A percentile compares a stretch with the other conserved stretches of the same genome.
Evolutionary conservation across 352 stramenopile species (phyloP).

Genomic region (Blastocystis sp.): DNA sequence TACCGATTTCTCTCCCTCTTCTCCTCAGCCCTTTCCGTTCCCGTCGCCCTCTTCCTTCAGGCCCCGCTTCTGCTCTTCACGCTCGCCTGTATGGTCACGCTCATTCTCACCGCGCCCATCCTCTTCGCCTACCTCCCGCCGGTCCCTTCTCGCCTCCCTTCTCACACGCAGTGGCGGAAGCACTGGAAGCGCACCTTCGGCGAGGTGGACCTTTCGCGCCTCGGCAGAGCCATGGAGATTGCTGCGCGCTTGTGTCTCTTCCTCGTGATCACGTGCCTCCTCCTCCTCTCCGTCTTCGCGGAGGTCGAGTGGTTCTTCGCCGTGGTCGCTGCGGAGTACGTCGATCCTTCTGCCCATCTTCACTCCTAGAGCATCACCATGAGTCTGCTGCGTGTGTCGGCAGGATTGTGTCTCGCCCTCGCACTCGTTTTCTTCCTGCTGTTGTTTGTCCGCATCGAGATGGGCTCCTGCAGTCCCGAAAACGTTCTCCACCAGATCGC

Average conservation of each 20-base stretch:
- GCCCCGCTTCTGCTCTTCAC: conserved; percentile 40
- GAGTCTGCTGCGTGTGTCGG: background rate
- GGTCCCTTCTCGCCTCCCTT: background rate
- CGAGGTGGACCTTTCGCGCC: conserved; percentile 2
- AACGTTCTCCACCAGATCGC: conserved; percentile 58
- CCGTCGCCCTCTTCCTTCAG: background rate
- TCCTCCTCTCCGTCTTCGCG: conserved; percentile 14
- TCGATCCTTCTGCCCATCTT: background rate
- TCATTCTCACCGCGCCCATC: conserved; percentile 17
- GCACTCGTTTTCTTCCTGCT: conserved; percentile 39
- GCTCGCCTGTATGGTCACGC: background rate
- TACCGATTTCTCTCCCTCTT: background rate
- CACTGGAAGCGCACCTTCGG: conserved; percentile 47
- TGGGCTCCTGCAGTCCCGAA: conserved; percentile 52
- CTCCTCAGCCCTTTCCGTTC: background rate
- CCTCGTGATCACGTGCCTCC: conserved; percentile 17
- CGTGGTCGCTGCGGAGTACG: background rate
- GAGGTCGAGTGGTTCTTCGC: conserved; percentile 6
- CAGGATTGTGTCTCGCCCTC: background rate
- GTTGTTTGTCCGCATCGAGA: conserved; percentile 63
- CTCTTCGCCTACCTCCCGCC: conserved; percentile 46
- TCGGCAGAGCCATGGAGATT: conserved; percentile 16
- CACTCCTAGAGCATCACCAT: background rate
- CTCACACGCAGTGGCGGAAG: background rate
- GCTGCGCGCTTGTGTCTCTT: conserved; percentile 19